phyloP scores from a whole-genome alignment of 768 basidiomycete species.

The Mycena albidolilacea region DNA sequence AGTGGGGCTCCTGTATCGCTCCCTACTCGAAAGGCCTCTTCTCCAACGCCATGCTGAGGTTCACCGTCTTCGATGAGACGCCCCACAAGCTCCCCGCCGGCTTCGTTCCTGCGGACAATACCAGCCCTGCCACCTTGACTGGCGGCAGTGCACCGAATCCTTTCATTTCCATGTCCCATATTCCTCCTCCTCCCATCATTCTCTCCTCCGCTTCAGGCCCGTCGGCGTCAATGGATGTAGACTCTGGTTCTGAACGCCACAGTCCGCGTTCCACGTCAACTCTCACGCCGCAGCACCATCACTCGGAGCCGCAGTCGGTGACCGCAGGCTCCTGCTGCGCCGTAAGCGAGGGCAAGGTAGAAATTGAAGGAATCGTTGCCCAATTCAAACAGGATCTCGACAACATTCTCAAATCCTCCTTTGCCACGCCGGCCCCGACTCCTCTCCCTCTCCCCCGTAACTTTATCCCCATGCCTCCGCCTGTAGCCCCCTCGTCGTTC shows the following conservation, averaged over 20 bases:
- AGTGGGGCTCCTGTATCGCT: conserved; percentile 68
- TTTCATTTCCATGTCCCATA: conserved; percentile 49
- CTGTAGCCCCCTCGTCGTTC: conserved; percentile 36
- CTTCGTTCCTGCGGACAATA: conserved; percentile 29
- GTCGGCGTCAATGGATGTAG: conserved; percentile 44
- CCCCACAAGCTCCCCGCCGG: conserved; percentile 53
- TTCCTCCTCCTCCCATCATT: conserved; percentile 54
- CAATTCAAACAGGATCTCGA: conserved; percentile 55
- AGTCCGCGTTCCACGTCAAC: conserved; percentile 37
- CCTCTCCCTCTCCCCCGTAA: conserved; percentile 6
- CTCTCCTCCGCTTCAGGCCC: conserved; percentile 44
- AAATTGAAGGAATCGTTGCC: conserved; percentile 42
- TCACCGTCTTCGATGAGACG: conserved; percentile 71
- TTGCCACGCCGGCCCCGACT: conserved; percentile 46
- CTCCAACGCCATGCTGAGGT: conserved; percentile 73
- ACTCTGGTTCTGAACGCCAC: conserved; percentile 12
- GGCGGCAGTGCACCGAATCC: conserved; percentile 25
- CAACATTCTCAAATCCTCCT: conserved; percentile 55
- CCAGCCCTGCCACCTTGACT: conserved; percentile 28
- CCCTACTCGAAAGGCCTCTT: conserved; percentile 68
- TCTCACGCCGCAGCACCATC: conserved; percentile 43
- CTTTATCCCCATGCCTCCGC: background rate
- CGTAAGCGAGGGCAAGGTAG: conserved; percentile 41
- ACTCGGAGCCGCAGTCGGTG: conserved; percentile 38
- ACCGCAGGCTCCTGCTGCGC: conserved; percentile 38